Evolutionary conservation across 495 filamentous ascomycete genomes (phyloP).

Genomic region (Thermochaetoides thermophila): DNA sequence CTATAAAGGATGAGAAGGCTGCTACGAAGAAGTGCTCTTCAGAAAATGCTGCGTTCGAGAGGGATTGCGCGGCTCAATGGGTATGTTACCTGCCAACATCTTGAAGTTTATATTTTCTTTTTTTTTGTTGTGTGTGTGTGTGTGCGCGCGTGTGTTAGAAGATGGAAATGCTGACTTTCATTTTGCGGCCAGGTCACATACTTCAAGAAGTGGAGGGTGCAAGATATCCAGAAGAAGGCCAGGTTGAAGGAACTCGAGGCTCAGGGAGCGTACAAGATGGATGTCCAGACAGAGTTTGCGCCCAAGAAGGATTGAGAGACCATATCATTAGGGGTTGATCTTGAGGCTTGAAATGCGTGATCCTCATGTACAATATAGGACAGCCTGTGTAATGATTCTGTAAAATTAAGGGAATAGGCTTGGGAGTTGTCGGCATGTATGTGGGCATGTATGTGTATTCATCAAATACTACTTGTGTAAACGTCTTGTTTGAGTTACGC

Average conservation of each 20-base stretch:
- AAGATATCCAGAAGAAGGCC: slow-evolving; percentile 72
- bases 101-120: background rate
- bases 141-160: background rate
- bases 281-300: slow-evolving; percentile 16
- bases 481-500: too few species aligned
- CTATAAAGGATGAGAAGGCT: slow-evolving; percentile 53
- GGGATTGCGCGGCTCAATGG: slow-evolving; percentile 46
- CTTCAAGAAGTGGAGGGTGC: slow-evolving; percentile 90
- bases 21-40: slow-evolving; percentile 50
- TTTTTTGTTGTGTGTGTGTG: background rate
- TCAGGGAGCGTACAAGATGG: slow-evolving; percentile 58
- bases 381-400: too few species aligned
- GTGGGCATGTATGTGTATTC: too few species aligned
- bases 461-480: too few species aligned
- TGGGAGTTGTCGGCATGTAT: too few species aligned
- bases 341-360: too few species aligned
- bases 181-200: slow-evolving; percentile 60
- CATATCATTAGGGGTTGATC: too few species aligned
- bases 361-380: too few species aligned
- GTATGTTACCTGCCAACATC: slow-evolving; percentile 13
- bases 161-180: background rate
- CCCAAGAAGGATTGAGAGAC: slow-evolving; percentile 10
- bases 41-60: slow-evolving; percentile 53
- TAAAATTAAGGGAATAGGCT: too few species aligned
- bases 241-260: slow-evolving; percentile 63